phyloP scores from a whole-genome alignment of 345 rosid species.

The Eucalyptus cladocalyx region DNA sequence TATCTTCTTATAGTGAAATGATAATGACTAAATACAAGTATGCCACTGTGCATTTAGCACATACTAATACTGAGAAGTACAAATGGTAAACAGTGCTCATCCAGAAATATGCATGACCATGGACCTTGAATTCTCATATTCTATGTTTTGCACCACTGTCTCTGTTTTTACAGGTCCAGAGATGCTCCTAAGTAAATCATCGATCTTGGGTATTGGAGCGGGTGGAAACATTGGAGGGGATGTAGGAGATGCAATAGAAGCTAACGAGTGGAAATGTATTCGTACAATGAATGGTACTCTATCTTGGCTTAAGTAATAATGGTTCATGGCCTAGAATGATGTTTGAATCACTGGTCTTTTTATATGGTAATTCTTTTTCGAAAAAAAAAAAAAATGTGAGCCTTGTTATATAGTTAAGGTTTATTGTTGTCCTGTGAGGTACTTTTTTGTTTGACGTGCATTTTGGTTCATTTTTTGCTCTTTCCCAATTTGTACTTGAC shows the following conservation, averaged over 20 bases:
- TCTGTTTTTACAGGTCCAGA: constrained; percentile 58
- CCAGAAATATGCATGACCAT: not conserved
- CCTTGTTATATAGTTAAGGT: not conserved
- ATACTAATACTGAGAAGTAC: not conserved
- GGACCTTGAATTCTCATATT: not conserved
- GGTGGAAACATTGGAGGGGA: constrained; percentile 57
- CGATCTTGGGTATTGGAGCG: constrained; percentile 26
- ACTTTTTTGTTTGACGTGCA: not conserved
- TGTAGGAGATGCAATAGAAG: constrained; percentile 78
- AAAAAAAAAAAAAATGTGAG: not conserved
- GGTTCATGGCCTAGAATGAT: not conserved
- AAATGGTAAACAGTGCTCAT: not conserved
- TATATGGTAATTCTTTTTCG: not conserved
- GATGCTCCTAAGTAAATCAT: constrained; percentile 63
- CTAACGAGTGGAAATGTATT: constrained; percentile 87
- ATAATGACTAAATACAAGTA: not conserved
- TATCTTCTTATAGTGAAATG: not conserved
- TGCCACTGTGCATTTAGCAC: not conserved
- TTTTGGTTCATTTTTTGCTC: not conserved
- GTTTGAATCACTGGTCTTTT: not conserved
- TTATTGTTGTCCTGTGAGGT: not conserved
- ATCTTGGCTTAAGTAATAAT: not conserved
- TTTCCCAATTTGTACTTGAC: not conserved
- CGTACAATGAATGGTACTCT: constrained; percentile 64
- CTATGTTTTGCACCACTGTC: not conserved